These are phyloP conservation scores for Podila epigama DNA, from an alignment of 192 early-diverging fungal species.

Conservation along the genomic window DNA sequence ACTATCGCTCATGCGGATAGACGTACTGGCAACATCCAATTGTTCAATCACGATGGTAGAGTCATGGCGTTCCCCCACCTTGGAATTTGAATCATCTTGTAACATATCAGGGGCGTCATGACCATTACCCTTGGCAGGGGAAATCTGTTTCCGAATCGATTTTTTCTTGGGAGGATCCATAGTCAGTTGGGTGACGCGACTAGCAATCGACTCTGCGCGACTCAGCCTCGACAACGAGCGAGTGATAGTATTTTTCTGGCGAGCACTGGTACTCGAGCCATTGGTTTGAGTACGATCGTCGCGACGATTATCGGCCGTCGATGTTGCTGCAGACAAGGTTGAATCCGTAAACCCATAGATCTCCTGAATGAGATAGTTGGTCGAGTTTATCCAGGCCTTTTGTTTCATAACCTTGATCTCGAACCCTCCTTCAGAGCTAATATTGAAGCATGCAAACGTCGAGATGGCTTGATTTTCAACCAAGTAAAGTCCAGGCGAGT, in stretches of 20 bases:
- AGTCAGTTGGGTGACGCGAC: constrained; percentile 30
- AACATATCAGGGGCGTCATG: neutral
- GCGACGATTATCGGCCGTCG: neutral
- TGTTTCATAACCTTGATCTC: constrained; percentile 53
- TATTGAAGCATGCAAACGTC: constrained; percentile 48
- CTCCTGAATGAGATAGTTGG: constrained; percentile 58
- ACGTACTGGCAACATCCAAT: too few species aligned
- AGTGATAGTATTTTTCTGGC: neutral
- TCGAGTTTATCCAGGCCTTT: constrained; percentile 49
- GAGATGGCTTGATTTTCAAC: constrained; percentile 44
- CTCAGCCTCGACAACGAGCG: constrained; percentile 31
- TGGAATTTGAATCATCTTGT: too few species aligned
- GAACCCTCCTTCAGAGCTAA: constrained; percentile 43
- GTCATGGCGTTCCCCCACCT: too few species aligned
- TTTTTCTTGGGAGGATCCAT: constrained; percentile 6
- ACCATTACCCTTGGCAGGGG: neutral
- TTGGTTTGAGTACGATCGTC: neutral
- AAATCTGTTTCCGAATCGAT: neutral
- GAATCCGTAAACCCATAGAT: constrained; percentile 64
- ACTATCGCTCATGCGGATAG: too few species aligned
- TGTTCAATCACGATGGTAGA: too few species aligned
- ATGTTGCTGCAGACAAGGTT: constrained; percentile 1
- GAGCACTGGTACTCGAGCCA: neutral
- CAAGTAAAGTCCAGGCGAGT: constrained; percentile 33
- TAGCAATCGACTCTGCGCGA: constrained; percentile 42